Base-by-base conservation (phyloP, 2,329 filamentous ascomycete species). In the Penicillium sp. region DNA sequence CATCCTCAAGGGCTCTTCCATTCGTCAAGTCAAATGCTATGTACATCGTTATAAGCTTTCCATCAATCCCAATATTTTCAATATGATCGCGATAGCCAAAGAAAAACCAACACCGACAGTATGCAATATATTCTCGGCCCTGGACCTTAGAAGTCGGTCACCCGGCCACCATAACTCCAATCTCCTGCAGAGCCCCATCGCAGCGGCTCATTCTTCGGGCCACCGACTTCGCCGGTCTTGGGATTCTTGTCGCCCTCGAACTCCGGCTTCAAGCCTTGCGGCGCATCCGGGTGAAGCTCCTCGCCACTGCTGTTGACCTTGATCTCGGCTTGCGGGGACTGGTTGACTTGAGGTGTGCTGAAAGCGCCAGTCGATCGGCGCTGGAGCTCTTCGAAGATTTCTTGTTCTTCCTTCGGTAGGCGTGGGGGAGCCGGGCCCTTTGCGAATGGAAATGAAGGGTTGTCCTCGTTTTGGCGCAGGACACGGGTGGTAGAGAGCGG, bases 181-280 rank as follows among this genome's bases (percentile, higher is more conserved):
- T 88, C 84, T 1, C 88, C 85, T 0, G 63, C 67, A 15, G 79
- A 76, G 0, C 90, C 90, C 92, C 92, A 96, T 61, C 91, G 76
- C 66, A 97, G 66, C 44, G 93, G 93, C 72, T 98, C 92, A 66
- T 95, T 97, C 83, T 97, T 98, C 5, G 93, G 93, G 1, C 93
- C 93, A 5, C 93, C 93, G 9, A 96, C 83, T 78, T 98, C 93
- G 23, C 93, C 93, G 1, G 93, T 98, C 77, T 86, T 87, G 2
- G 93, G 93, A 70, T 98, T 97, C 47, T 78, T 79, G 46, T 97
- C 91, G 50, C 93, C 93, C 59, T 92, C 84, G 63, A 98, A 98
- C 74, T 97, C 92, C 1, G 93, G 91, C 63, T 84, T 81, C 38
- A 90, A 86, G 31, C 92, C 92, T 56, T 83, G 76, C 56, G 86